Evolutionary conservation across 2,329 filamentous ascomycete species (phyloP).

Genomic region (Fusarium phyllophilum): DNA sequence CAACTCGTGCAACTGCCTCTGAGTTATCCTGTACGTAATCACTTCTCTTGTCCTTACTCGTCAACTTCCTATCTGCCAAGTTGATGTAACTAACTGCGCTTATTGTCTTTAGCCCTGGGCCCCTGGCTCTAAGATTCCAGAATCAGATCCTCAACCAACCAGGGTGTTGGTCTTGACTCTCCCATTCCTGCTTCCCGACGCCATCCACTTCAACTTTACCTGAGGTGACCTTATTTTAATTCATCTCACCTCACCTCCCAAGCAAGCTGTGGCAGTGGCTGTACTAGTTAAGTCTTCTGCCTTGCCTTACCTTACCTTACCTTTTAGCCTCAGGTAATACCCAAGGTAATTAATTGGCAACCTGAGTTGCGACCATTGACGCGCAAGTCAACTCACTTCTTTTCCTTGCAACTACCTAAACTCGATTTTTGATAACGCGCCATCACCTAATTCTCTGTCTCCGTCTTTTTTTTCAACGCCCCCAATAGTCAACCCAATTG

Average conservation of each 20-base stretch:
- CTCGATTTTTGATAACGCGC: conserved; percentile 19
- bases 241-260: conserved; percentile 6
- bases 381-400: conserved; percentile 13
- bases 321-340: conserved; percentile 21
- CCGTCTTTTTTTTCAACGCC: not conserved
- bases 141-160: conserved; percentile 44
- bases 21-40: not conserved
- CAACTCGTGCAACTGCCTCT: not conserved
- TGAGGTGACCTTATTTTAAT: conserved; percentile 17
- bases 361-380: conserved; percentile 33
- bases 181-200: conserved; percentile 41
- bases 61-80: conserved; percentile 26
- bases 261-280: conserved; percentile 2
- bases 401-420: conserved; percentile 18
- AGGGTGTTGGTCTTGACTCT: conserved; percentile 36
- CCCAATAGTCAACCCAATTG: not conserved
- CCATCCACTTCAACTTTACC: conserved; percentile 25
- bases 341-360: conserved; percentile 26
- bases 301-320: conserved; percentile 6
- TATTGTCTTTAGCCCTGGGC: conserved; percentile 40
- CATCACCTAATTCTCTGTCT: not conserved
- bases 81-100: conserved; percentile 31
- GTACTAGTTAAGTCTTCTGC: conserved; percentile 9
- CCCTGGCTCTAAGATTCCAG: conserved; percentile 43
- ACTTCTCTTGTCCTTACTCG: not conserved